Evolutionary conservation across 352 stramenopile genomes (phyloP).

Genomic region (Pythium plurisporium): DNA sequence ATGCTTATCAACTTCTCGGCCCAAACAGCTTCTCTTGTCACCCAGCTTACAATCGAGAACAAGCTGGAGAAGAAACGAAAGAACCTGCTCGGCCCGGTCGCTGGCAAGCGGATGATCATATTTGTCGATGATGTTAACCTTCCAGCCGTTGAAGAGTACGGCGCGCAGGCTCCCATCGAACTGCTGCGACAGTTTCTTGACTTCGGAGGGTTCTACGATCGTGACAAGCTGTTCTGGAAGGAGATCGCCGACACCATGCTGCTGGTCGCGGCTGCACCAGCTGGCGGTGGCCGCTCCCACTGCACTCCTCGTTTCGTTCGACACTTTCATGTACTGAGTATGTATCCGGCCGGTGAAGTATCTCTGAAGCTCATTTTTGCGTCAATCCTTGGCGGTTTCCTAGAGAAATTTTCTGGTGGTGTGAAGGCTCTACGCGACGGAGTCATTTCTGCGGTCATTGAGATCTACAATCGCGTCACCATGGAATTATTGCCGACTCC

Average conservation of each 20-base stretch:
- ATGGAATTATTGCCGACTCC: slow-evolving; percentile 91
- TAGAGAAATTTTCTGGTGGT: slow-evolving; percentile 82
- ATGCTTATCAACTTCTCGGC: slow-evolving; percentile 90
- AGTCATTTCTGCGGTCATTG: slow-evolving; percentile 89
- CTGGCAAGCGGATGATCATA: slow-evolving; percentile 86
- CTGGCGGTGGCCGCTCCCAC: slow-evolving; percentile 77
- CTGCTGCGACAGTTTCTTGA: slow-evolving; percentile 93
- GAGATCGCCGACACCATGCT: slow-evolving; percentile 85
- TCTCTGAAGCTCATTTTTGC: slow-evolving; percentile 92
- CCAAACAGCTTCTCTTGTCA: no score
- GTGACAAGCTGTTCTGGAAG: slow-evolving; percentile 93
- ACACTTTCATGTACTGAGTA: slow-evolving; percentile 95
- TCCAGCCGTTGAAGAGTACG: slow-evolving; percentile 92
- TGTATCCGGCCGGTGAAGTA: slow-evolving; percentile 85
- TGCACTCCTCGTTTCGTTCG: slow-evolving; percentile 92
- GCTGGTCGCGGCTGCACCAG: slow-evolving; percentile 78
- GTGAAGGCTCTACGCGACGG: slow-evolving; percentile 78
- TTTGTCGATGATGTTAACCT: slow-evolving; percentile 97
- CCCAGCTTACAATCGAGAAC: slow-evolving; percentile 84
- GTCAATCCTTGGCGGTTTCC: slow-evolving; percentile 91
- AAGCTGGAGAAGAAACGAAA: slow-evolving; percentile 96
- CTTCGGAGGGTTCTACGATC: slow-evolving; percentile 95
- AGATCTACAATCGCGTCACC: slow-evolving; percentile 92
- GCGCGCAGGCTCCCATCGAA: slow-evolving; percentile 92
- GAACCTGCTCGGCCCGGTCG: slow-evolving; percentile 88